A percentile compares a stretch with the other conserved stretches of the same genome.
Evolutionary conservation across 441 rosid genomes (phyloP).

Genomic region (Erodium trifolium): DNA sequence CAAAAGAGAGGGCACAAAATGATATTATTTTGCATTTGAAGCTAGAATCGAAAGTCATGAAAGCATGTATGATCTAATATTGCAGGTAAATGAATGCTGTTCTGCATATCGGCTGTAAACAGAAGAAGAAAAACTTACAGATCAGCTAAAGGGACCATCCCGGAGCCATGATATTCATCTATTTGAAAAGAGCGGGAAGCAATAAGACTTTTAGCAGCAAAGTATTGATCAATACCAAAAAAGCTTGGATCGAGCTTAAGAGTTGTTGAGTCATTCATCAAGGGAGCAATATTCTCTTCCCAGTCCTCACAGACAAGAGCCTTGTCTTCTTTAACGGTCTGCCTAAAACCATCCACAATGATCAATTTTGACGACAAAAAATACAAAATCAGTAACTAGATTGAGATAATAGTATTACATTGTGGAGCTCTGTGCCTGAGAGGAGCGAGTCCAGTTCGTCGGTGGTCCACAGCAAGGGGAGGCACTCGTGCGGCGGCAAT

Average conservation of each 20-base stretch:
- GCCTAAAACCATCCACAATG: constrained; percentile 36
- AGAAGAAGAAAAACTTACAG: constrained; percentile 40
- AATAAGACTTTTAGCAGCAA: constrained; percentile 59
- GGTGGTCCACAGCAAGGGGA: constrained; percentile 65
- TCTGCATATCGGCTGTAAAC: not conserved
- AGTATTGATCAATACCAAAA: constrained; percentile 55
- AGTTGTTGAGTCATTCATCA: constrained; percentile 29
- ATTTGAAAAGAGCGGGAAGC: constrained; percentile 79
- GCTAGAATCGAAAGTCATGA: not conserved
- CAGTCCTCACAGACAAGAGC: constrained; percentile 62
- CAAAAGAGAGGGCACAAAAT: not conserved
- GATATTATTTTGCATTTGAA: not conserved
- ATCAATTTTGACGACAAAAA: constrained; percentile 5
- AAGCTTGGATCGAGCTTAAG: constrained; percentile 23
- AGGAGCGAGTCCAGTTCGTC: constrained; percentile 56
- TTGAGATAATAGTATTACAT: constrained; percentile 33
- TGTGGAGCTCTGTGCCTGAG: constrained; percentile 73
- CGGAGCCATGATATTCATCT: constrained; percentile 70
- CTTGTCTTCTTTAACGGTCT: constrained; percentile 72
- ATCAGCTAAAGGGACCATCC: constrained; percentile 93
- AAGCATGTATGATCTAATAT: not conserved
- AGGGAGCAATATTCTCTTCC: constrained; percentile 62
- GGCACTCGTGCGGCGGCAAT: constrained; percentile 46
- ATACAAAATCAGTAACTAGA: not conserved
- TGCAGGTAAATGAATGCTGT: not conserved